These are phyloP conservation scores for Boletus barrowsii DNA, from an alignment of 768 basidiomycete genomes.

Conservation along the genomic window DNA sequence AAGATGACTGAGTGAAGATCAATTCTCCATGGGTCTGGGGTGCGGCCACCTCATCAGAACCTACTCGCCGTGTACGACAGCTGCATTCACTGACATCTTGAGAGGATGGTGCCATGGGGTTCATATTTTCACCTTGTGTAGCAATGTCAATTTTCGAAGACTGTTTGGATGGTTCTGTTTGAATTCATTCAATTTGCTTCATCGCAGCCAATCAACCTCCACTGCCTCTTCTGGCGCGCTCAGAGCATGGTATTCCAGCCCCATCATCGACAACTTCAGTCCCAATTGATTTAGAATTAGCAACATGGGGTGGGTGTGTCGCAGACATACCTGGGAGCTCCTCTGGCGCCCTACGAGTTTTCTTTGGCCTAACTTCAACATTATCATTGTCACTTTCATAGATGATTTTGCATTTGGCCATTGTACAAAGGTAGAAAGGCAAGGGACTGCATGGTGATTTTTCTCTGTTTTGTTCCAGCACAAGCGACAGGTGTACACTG, in stretches of 20 bases:
- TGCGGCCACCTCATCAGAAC: not conserved
- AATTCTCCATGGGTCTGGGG: not conserved
- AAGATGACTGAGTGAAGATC: too few species aligned
- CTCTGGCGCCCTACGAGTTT: not conserved
- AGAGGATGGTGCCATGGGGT: slow-evolving; percentile 4
- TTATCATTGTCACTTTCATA: not conserved
- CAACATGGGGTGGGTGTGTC: too few species aligned
- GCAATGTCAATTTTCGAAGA: not conserved
- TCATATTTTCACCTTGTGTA: not conserved
- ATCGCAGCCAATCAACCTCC: not conserved
- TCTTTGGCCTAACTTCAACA: not conserved
- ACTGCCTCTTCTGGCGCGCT: not conserved
- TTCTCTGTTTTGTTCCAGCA: not conserved
- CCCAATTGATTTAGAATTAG: too few species aligned
- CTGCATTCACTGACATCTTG: not conserved
- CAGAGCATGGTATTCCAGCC: not conserved
- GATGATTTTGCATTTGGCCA: not conserved
- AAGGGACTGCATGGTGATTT: not conserved
- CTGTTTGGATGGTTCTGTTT: not conserved
- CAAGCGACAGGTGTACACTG: too few species aligned
- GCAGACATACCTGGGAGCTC: too few species aligned
- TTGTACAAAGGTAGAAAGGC: not conserved
- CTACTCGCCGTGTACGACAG: not conserved
- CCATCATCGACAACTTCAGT: too few species aligned
- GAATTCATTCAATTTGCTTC: not conserved